Evolutionary conservation across 768 basidiomycete genomes (phyloP).

Genomic region (Russula dissimulans): DNA sequence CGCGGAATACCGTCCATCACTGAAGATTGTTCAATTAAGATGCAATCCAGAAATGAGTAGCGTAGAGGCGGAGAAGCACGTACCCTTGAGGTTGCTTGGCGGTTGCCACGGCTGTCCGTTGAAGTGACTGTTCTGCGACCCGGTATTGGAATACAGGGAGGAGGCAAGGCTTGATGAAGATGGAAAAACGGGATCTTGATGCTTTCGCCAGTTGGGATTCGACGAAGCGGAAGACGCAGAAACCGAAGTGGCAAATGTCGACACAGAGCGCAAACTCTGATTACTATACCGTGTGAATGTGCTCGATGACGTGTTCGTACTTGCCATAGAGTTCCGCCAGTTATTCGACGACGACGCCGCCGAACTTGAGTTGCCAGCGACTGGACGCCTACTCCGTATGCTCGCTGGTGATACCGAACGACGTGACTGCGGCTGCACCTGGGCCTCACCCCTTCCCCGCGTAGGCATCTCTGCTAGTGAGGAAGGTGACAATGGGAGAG

Average conservation of each 20-base stretch:
- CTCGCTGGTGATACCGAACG: constrained; percentile 44
- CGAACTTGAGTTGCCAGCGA: constrained; percentile 53
- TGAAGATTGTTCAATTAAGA: constrained; percentile 22
- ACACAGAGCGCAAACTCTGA: constrained; percentile 55
- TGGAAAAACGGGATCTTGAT: not conserved
- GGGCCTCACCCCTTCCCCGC: not conserved
- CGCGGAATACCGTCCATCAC: constrained; percentile 74
- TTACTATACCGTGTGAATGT: constrained; percentile 78
- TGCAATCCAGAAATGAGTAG: constrained; percentile 4
- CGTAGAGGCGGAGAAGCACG: constrained; percentile 26
- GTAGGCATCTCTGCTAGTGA: not conserved
- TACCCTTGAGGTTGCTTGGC: constrained; percentile 70
- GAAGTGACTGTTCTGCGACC: not conserved
- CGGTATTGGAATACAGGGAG: constrained; percentile 5
- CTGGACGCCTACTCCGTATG: constrained; percentile 42
- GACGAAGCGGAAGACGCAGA: constrained; percentile 64
- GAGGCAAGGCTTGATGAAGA: constrained; percentile 4
- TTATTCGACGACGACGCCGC: constrained; percentile 45
- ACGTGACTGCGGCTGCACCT: not conserved
- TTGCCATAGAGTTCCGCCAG: constrained; percentile 73
- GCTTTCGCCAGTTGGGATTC: constrained; percentile 51
- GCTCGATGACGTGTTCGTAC: constrained; percentile 57
- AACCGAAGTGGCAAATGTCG: constrained; percentile 74
- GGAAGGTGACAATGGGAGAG: not conserved
- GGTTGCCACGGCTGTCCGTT: constrained; percentile 10